Conservation (phyloP, 352 stramenopile species). For the Phytophthora idaei region DNA sequence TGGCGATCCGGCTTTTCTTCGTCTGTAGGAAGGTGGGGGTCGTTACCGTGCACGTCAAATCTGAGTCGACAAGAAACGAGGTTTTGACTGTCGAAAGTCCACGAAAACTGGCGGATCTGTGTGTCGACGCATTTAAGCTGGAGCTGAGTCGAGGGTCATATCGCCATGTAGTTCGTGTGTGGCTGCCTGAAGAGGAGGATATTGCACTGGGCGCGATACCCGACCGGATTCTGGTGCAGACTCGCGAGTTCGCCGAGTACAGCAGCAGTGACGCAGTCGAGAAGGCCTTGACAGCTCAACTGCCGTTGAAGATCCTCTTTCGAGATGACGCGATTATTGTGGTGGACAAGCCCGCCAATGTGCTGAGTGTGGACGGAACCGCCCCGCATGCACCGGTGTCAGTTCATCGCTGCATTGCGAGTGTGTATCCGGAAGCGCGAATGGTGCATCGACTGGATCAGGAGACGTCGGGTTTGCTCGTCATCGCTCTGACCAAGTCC, state of each 20-base stretch:
- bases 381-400: slow-evolving; percentile 40
- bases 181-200: slow-evolving; percentile 27
- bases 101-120: slow-evolving; percentile 36
- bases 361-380: slow-evolving; percentile 67
- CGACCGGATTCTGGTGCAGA: slow-evolving; percentile 56
- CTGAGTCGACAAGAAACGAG: slow-evolving; percentile 16
- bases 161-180: slow-evolving; percentile 40
- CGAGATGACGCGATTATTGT: slow-evolving; percentile 60
- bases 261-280: slow-evolving; percentile 9
- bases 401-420: slow-evolving; percentile 49
- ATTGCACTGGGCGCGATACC: slow-evolving; percentile 27
- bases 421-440: slow-evolving; percentile 54
- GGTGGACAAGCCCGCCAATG: slow-evolving; percentile 61
- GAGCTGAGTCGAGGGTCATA: slow-evolving; percentile 21
- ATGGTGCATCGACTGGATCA: slow-evolving; percentile 85
- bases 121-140: slow-evolving; percentile 32
- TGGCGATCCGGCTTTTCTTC: slow-evolving; percentile 38
- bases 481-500: slow-evolving; percentile 64
- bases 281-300: slow-evolving; percentile 20
- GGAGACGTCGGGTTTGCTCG: slow-evolving; percentile 75
- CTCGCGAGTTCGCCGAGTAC: slow-evolving; percentile 43
- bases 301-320: slow-evolving; percentile 50
- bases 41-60: slow-evolving; percentile 17
- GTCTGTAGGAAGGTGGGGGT: slow-evolving; percentile 19
- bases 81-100: slow-evolving; percentile 31